phyloP scores from a whole-genome alignment of 495 filamentous ascomycete genomes.

The Lasiosphaeria miniovina region DNA sequence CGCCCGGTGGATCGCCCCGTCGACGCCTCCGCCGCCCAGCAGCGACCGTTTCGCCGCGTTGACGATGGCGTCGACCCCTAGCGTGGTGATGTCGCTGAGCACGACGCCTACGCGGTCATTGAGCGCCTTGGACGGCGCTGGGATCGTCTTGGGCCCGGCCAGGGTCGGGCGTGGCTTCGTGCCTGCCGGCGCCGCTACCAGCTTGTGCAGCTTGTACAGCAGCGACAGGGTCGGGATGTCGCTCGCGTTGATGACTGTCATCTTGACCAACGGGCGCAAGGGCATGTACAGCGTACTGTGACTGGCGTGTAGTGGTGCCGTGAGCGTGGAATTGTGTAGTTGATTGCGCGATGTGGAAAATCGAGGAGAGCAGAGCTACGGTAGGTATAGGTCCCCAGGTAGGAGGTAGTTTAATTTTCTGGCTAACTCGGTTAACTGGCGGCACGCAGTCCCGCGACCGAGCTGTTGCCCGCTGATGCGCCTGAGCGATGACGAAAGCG shows the following conservation, averaged over 20 bases:
- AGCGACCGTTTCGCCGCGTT: conserved; percentile 86
- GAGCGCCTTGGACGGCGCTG: conserved; percentile 46
- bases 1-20: conserved; percentile 80
- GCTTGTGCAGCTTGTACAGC: conserved; percentile 55
- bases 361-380: neutral
- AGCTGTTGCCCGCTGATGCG: too few relatives aligned
- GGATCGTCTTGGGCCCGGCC: conserved; percentile 22
- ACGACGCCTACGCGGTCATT: conserved; percentile 73
- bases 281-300: conserved; percentile 3
- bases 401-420: too few relatives aligned
- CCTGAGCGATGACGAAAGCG: too few relatives aligned
- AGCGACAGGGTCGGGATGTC: conserved; percentile 65
- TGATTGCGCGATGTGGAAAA: neutral
- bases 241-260: conserved; percentile 25
- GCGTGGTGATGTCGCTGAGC: conserved; percentile 77
- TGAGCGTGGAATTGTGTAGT: neutral
- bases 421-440: too few relatives aligned
- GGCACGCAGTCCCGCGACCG: too few relatives aligned
- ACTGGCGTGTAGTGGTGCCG: conserved; percentile 5
- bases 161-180: conserved; percentile 15
- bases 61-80: conserved; percentile 80
- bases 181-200: conserved; percentile 25
- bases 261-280: conserved; percentile 19
- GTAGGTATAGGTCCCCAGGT: too few relatives aligned
- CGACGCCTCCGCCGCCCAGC: conserved; percentile 82